Conservation (phyloP, 129 eudicot species). For the Erigeron canadensis region DNA sequence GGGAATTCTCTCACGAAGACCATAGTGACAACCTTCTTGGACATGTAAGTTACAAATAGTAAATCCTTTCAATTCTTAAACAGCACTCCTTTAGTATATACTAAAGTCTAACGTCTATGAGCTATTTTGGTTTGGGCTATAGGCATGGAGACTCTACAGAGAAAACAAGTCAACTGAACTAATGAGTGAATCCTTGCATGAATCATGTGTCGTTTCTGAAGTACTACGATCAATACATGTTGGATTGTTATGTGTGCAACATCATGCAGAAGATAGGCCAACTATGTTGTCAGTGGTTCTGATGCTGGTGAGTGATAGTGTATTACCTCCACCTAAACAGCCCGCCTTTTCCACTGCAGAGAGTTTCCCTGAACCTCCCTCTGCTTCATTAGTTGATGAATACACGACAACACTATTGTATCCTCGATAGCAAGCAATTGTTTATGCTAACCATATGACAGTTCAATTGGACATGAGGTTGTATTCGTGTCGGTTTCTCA, state of each 20-base stretch:
- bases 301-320: conserved; percentile 31
- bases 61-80: background rate
- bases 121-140: background rate
- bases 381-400: conserved; percentile 5
- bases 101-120: background rate
- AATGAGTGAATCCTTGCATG: background rate
- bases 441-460: background rate
- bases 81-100: background rate
- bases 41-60: conserved; percentile 36
- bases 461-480: background rate
- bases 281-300: conserved; percentile 39
- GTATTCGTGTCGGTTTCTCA: background rate
- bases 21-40: conserved; percentile 47
- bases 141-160: conserved; percentile 35
- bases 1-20: conserved; percentile 27
- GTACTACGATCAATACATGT: conserved; percentile 28
- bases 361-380: background rate
- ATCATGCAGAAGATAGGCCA: conserved; percentile 46
- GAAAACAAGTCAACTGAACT: conserved; percentile 23
- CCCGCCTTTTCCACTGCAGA: conserved; percentile 35
- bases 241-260: conserved; percentile 49
- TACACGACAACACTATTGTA: conserved; percentile 14
- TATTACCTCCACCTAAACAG: conserved; percentile 26
- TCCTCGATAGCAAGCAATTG: conserved; percentile 8
- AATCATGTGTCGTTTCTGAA: conserved; percentile 5